phyloP scores from a whole-genome alignment of 2,329 filamentous ascomycete genomes.

The Arthrobotrys conoides region DNA sequence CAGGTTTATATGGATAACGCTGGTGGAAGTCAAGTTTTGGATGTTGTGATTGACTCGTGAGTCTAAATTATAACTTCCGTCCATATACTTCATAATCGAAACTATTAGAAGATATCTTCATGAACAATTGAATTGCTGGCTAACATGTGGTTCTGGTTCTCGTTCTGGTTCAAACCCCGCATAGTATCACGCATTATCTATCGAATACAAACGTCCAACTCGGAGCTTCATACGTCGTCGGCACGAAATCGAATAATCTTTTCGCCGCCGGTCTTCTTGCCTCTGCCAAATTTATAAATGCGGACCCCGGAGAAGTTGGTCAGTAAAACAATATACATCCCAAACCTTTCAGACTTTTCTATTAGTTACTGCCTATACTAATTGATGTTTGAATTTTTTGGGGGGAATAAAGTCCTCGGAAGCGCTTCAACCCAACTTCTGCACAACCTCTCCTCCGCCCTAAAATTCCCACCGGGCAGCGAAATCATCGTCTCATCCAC shows the following conservation, averaged over 20 bases:
- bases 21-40: constrained; percentile 80
- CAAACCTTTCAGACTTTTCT: neutral
- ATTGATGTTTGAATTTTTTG: neutral
- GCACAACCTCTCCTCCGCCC: constrained; percentile 76
- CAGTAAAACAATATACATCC: too few relatives aligned
- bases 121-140: too few relatives aligned
- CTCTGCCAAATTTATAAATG: constrained; percentile 80
- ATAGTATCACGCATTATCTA: constrained; percentile 77
- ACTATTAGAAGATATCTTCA: too few relatives aligned
- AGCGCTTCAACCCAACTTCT: constrained; percentile 82
- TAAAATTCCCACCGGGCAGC: constrained; percentile 70
- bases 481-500: constrained; percentile 77
- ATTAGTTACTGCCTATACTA: constrained; percentile 34
- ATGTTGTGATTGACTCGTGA: constrained; percentile 77
- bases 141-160: too few relatives aligned
- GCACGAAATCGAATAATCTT: constrained; percentile 73
- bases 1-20: constrained; percentile 77
- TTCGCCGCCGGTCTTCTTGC: constrained; percentile 76
- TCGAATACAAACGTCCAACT: constrained; percentile 80
- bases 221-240: constrained; percentile 77
- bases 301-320: constrained; percentile 76
- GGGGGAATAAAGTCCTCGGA: constrained; percentile 74
- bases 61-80: constrained; percentile 58
- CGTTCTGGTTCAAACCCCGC: too few relatives aligned
- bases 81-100: too few relatives aligned